Evolutionary conservation across 768 basidiomycete species (phyloP).

Genomic region (Lentinula boryana): DNA sequence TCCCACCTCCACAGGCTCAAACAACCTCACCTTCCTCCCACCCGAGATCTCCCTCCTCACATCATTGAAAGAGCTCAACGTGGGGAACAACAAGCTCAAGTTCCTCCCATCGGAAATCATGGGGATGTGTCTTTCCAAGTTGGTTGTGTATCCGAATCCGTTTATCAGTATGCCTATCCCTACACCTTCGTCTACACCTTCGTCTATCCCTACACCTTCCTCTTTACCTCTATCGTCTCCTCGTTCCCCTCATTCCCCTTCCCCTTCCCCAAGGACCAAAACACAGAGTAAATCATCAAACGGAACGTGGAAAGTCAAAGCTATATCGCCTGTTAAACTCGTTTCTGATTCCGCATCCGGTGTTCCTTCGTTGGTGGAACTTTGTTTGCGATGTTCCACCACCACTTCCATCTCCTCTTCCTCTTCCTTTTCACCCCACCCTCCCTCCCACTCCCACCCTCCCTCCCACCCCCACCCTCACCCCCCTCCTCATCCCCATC

Average conservation of each 20-base stretch:
- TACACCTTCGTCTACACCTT: too few relatives aligned
- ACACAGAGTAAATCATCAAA: background rate
- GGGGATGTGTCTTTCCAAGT: constrained; percentile 42
- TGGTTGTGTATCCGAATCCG: constrained; percentile 54
- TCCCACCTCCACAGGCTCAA: constrained; percentile 39
- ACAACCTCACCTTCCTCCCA: constrained; percentile 50
- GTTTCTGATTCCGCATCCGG: background rate
- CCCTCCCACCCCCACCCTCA: too few relatives aligned
- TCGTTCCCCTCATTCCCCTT: too few relatives aligned
- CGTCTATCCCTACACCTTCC: too few relatives aligned
- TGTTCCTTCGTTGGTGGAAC: constrained; percentile 23
- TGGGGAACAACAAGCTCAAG: constrained; percentile 50
- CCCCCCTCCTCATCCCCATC: background rate
- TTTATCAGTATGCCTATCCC: constrained; percentile 34
- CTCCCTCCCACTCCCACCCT: too few relatives aligned
- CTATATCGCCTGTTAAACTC: background rate
- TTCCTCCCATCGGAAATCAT: constrained; percentile 64
- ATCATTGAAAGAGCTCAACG: constrained; percentile 53
- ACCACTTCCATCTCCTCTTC: background rate
- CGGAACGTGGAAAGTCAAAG: background rate
- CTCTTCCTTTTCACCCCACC: background rate
- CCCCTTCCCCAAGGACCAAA: background rate
- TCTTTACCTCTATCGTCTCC: too few relatives aligned
- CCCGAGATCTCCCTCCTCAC: constrained; percentile 53
- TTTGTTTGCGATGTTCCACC: constrained; percentile 24